Conservation (phyloP, 2,329 filamentous ascomycete genomes). For the Bipolaris victoriae region DNA sequence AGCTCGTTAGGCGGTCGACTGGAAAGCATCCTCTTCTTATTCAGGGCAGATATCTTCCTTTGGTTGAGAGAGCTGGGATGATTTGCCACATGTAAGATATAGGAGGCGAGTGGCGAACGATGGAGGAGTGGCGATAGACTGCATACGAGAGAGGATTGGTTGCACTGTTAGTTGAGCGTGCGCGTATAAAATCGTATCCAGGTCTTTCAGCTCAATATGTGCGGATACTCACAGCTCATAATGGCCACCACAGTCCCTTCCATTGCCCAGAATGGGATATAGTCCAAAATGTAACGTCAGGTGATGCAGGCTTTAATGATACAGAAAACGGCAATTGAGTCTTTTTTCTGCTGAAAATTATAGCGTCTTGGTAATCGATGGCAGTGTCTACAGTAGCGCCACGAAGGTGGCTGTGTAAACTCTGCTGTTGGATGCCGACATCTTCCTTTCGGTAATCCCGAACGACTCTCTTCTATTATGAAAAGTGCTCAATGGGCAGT, state of each 20-base stretch:
- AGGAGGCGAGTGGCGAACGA: no score
- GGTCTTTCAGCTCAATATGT: neutral
- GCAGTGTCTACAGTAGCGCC: neutral
- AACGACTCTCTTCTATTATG: neutral
- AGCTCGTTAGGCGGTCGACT: no score
- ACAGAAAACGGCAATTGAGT: neutral
- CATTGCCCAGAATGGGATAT: neutral
- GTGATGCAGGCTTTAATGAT: no score
- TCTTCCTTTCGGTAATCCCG: neutral
- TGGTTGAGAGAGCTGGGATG: no score
- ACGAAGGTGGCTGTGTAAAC: neutral
- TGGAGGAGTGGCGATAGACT: neutral
- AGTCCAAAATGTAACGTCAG: neutral
- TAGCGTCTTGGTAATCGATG: neutral
- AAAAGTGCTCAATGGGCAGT: no score
- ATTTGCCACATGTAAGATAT: neutral
- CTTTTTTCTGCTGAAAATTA: neutral
- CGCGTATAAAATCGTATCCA: neutral
- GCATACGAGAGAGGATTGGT: neutral
- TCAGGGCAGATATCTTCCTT: no score
- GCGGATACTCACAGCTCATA: no score
- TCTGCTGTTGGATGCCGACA: no score
- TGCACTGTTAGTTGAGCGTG: neutral
- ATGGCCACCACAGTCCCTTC: no score
- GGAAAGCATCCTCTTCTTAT: neutral